These are phyloP conservation scores for Jackrogersella multiformis DNA, from an alignment of 495 filamentous ascomycete species.

Conservation along the genomic window DNA sequence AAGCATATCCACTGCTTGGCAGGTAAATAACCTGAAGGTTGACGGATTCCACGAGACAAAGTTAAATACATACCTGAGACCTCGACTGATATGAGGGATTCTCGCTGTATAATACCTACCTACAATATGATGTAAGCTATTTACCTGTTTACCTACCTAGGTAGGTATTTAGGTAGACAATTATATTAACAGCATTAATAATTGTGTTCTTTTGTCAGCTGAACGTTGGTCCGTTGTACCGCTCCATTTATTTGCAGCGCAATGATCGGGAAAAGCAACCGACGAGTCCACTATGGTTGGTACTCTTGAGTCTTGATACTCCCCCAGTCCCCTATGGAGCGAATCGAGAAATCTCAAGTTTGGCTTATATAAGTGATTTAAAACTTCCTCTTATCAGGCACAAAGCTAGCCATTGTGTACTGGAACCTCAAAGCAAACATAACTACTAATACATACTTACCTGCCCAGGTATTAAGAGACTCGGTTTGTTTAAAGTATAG, in stretches of 20 bases:
- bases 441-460: background rate
- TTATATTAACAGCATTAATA: too few species aligned
- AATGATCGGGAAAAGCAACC: constrained; percentile 15
- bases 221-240: constrained; percentile 26
- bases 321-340: background rate
- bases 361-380: background rate
- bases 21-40: background rate
- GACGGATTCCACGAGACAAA: background rate
- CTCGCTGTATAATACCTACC: constrained; percentile 18
- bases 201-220: constrained; percentile 15
- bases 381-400: background rate
- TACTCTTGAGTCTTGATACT: too few species aligned
- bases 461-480: too few species aligned
- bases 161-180: too few species aligned
- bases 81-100: too few species aligned
- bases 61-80: background rate
- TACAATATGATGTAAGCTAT: constrained; percentile 10
- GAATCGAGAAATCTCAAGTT: background rate
- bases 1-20: background rate
- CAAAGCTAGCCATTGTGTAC: background rate
- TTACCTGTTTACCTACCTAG: too few species aligned
- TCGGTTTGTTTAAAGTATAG: constrained; percentile 15
- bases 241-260: constrained; percentile 11
- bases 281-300: background rate
- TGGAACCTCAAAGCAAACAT: background rate